Evolutionary conservation across 768 basidiomycete genomes (phyloP).

Genomic region (Punctularia strigosozonata): DNA sequence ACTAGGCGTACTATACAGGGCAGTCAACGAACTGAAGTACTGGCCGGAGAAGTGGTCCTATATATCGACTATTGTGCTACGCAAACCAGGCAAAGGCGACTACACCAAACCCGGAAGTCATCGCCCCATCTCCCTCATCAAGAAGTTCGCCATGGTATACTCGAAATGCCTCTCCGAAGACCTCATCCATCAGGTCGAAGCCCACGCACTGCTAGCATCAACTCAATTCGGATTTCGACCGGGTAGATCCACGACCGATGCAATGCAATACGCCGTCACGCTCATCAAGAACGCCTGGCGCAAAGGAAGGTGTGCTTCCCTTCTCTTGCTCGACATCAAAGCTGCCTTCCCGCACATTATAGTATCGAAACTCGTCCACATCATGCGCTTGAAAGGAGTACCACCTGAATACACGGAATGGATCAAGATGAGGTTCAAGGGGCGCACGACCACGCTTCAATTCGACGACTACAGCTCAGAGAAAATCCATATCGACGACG

Average conservation of each 20-base stretch:
- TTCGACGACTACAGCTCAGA: neutral
- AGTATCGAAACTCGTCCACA: slow-evolving; percentile 5
- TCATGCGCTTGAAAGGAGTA: slow-evolving; percentile 5
- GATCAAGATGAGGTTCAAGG: neutral
- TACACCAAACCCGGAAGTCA: slow-evolving; percentile 21
- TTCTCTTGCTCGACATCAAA: slow-evolving; percentile 5
- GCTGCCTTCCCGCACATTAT: slow-evolving; percentile 11
- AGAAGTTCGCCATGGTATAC: slow-evolving; percentile 14
- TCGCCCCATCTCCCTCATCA: slow-evolving; percentile 21
- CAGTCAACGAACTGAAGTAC: slow-evolving; percentile 14
- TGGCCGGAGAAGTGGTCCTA: slow-evolving; percentile 19
- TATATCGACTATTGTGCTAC: slow-evolving; percentile 17
- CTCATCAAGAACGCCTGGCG: slow-evolving; percentile 14
- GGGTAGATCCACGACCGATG: slow-evolving; percentile 13
- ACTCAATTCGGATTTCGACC: slow-evolving; percentile 16
- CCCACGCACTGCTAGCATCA: slow-evolving; percentile 3
- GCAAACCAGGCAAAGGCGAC: slow-evolving; percentile 21
- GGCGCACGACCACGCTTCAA: neutral
- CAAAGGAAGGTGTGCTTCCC: slow-evolving; percentile 2
- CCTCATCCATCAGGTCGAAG: slow-evolving; percentile 5
- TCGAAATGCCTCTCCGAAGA: slow-evolving; percentile 11
- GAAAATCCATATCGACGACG: neutral
- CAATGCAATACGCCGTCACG: slow-evolving; percentile 13
- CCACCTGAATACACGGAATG: slow-evolving; percentile 7
- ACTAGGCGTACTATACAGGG: slow-evolving; percentile 18